These are phyloP conservation scores for Mikania micrantha DNA, from an alignment of 129 eudicot genomes.

Conservation along the genomic window DNA sequence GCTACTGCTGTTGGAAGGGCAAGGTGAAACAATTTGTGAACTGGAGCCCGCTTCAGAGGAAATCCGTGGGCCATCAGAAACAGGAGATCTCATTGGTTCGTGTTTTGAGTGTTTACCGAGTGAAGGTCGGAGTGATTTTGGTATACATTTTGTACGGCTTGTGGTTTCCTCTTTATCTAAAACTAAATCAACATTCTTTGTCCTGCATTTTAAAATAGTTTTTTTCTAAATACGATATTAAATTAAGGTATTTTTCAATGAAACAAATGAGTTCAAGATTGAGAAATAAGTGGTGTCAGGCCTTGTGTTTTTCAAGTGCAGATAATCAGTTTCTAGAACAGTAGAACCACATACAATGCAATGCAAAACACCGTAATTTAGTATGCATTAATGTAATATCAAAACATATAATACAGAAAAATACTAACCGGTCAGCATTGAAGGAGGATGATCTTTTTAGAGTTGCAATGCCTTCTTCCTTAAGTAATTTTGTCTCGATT, in stretches of 20 bases:
- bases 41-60: conserved; percentile 59
- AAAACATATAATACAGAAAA: neutral
- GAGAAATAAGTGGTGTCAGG: neutral
- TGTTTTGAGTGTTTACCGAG: conserved; percentile 57
- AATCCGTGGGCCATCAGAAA: conserved; percentile 64
- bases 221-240: conserved; percentile 7
- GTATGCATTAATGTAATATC: conserved; percentile 1
- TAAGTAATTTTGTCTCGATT: conserved; percentile 55
- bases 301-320: neutral
- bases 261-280: neutral
- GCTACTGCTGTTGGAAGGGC: conserved; percentile 59
- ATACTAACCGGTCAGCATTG: conserved; percentile 73
- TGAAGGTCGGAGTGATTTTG: conserved; percentile 60
- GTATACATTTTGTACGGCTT: conserved; percentile 61
- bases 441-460: conserved; percentile 76
- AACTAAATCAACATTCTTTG: conserved; percentile 34
- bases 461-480: conserved; percentile 49
- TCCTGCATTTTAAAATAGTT: conserved; percentile 39
- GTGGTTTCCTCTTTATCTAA: conserved; percentile 47
- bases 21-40: conserved; percentile 48
- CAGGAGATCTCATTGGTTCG: conserved; percentile 76
- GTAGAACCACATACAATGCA: neutral
- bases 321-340: neutral
- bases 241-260: neutral
- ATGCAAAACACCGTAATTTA: neutral